A percentile compares a stretch with the other conserved stretches of the same genome.
phyloP scores from a whole-genome alignment of 306 rosid species.

The Vigna hirtella region DNA sequence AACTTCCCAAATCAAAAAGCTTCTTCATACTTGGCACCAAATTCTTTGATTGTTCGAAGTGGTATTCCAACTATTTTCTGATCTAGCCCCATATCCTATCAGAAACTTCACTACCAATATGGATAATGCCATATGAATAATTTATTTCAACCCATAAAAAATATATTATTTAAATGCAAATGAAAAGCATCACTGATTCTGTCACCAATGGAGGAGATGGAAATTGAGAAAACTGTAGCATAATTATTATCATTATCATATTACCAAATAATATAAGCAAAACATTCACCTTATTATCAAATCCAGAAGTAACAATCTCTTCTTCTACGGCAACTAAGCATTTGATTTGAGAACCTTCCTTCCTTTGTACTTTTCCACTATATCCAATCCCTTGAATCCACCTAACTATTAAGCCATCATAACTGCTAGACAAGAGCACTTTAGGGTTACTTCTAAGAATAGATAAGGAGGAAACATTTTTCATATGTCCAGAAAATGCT shows the following conservation, averaged over 20 bases:
- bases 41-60: not conserved
- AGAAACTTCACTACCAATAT: not conserved
- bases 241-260: constrained; percentile 34
- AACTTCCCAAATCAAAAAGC: not conserved
- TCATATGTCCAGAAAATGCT: constrained; percentile 86
- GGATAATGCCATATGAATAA: not conserved
- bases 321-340: constrained; percentile 79
- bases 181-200: constrained; percentile 4
- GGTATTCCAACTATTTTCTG: constrained; percentile 3
- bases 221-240: constrained; percentile 15
- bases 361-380: constrained; percentile 83
- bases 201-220: constrained; percentile 22
- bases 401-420: constrained; percentile 87
- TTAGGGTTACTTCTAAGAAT: constrained; percentile 73
- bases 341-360: constrained; percentile 86
- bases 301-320: constrained; percentile 83
- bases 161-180: constrained; percentile 12
- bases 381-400: constrained; percentile 94
- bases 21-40: not conserved
- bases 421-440: constrained; percentile 85
- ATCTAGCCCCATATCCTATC: not conserved
- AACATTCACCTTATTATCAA: constrained; percentile 77
- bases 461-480: constrained; percentile 83
- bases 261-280: constrained; percentile 30
- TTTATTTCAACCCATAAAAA: constrained; percentile 1